Evolutionary conservation across 2,329 filamentous ascomycete genomes (phyloP).

Genomic region (Lasiodiplodia theobromae): DNA sequence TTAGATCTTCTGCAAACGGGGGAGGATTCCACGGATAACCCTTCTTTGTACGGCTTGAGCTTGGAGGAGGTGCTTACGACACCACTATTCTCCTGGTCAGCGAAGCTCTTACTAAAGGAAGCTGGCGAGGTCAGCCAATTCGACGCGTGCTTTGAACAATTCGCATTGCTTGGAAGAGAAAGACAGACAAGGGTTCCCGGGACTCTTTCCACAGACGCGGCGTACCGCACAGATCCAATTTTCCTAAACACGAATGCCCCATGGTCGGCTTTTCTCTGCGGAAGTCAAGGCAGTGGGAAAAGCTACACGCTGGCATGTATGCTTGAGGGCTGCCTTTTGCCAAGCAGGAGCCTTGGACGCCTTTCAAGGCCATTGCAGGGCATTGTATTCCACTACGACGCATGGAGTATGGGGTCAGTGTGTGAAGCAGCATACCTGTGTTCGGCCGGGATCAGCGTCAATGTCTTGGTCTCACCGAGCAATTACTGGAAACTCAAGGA

Average conservation of each 20-base stretch:
- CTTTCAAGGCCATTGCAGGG: conserved; percentile 63
- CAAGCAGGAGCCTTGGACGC: conserved; percentile 49
- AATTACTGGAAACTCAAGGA: conserved; percentile 53
- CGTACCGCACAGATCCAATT: conserved; percentile 37
- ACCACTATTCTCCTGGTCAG: conserved; percentile 26
- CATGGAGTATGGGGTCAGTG: conserved; percentile 49
- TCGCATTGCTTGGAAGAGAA: conserved; percentile 22
- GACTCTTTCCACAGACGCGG: not conserved
- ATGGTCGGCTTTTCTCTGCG: conserved; percentile 69
- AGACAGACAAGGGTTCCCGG: not conserved
- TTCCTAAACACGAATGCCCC: conserved; percentile 64
- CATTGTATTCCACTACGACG: conserved; percentile 65
- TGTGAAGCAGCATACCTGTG: conserved; percentile 66
- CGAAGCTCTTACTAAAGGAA: conserved; percentile 3
- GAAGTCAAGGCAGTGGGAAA: conserved; percentile 68
- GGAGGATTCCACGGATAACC: not conserved
- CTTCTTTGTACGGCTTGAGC: not conserved
- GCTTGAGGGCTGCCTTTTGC: conserved; percentile 65
- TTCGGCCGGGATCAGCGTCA: conserved; percentile 56
- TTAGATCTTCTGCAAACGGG: not conserved
- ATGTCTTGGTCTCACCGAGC: conserved; percentile 60
- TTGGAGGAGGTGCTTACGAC: conserved; percentile 21
- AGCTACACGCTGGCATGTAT: conserved; percentile 66
- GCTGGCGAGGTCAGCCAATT: not conserved
- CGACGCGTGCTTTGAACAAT: conserved; percentile 21